Evolutionary conservation across 2,329 filamentous ascomycete species (phyloP), one percentile per base, ranked within the genome.

Genomic region (Clonostachys solani): DNA sequence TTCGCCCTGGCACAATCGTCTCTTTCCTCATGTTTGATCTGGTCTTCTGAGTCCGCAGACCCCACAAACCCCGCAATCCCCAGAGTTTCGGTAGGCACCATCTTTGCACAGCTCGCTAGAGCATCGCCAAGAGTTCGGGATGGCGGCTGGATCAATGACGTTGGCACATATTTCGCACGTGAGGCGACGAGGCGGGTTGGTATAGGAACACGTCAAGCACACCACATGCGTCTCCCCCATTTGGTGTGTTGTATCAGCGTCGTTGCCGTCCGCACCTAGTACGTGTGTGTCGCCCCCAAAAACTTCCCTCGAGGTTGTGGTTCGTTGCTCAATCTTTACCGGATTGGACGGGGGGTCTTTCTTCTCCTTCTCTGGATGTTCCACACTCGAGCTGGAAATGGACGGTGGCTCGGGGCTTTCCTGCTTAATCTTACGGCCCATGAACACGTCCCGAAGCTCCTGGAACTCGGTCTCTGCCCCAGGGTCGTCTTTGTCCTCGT

Each of bases 151-250:
- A 41, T 79, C 72, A 3, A 92, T 66, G 2, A 92, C 87, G 53
- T 92, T 81, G 19, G 83, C 77, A 62, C 89, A 94, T 46, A 84
- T 75, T 8, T 65, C 66, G 61, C 89, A 94, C 5, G 80, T 86
- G 3, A 81, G 64, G 8, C 78, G 69, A 9, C 60, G 56, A 1
- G 59, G 43, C 6, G 74, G 67, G 59, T 90, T 92, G 44, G 69
- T 67, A 44, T 86, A 78, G 0, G 87, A 90, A 63, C 89, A 95
- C 47, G 87, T 70, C 1, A 75, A 68, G 57, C 87, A 87, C 44
- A 50, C 46, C 23, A 17, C 33, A 29, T 29, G 15, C n/a, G 13
- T 12, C 42, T 44, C 42, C 43, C 33, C 19, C 35, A 12, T 33
- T 37, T 19, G 36, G 8, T 40, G n/a, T 40, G n/a, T 40, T n/a